These are phyloP conservation scores for Colletotrichum sp. DNA, from an alignment of 2,329 filamentous ascomycete genomes.

Conservation along the genomic window DNA sequence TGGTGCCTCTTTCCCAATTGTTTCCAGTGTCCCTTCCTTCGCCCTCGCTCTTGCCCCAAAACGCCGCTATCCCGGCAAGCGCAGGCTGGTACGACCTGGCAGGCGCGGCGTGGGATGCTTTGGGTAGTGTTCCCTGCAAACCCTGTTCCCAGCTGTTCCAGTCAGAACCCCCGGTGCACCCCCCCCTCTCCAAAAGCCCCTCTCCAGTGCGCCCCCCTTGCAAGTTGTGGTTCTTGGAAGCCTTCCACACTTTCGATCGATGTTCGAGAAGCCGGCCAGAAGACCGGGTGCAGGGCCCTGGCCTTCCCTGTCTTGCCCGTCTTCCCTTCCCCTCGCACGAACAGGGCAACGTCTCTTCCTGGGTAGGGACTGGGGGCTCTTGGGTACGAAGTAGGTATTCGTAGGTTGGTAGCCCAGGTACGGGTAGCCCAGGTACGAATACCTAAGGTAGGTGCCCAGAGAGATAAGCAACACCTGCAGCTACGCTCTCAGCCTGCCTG, in stretches of 20 bases:
- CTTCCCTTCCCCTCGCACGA: not conserved
- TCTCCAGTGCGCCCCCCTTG: not conserved
- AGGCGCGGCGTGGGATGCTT: not conserved
- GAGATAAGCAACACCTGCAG: not conserved
- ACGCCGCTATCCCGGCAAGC: not conserved
- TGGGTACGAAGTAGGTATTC: not conserved
- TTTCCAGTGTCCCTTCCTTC: not conserved
- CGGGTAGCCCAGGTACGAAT: not conserved
- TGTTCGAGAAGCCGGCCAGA: conserved; percentile 22
- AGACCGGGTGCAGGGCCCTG: conserved; percentile 7
- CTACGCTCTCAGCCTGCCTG: not conserved
- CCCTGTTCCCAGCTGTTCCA: conserved; percentile 18
- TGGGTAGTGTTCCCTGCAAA: conserved; percentile 13
- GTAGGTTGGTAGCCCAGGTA: not conserved
- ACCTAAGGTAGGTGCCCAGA: not conserved
- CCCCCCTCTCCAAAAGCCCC: not conserved
- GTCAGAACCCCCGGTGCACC: not conserved
- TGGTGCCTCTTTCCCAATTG: not conserved
- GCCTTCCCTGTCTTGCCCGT: not conserved
- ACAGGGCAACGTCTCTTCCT: not conserved
- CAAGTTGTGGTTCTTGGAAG: conserved; percentile 1
- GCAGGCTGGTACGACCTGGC: not conserved
- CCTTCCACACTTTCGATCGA: conserved; percentile 20
- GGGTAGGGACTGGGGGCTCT: not conserved
- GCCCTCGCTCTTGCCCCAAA: not conserved